Conservation (phyloP, 179 eudicot species). For the Silene noctiflora region DNA sequence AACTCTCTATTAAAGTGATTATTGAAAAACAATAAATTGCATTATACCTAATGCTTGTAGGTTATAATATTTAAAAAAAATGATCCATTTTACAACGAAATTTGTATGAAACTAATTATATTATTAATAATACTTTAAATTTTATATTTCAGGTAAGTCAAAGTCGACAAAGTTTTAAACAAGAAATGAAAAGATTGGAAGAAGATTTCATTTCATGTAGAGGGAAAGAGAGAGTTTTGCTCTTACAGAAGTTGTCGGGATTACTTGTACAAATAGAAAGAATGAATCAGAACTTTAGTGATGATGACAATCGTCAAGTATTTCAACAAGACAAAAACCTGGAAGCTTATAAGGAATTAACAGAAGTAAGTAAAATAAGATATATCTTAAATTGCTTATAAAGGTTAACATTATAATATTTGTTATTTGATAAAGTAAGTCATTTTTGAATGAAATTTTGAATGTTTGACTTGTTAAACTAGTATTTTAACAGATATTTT, state of each 20-base stretch:
- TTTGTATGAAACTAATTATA: not conserved
- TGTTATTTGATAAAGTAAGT: no score
- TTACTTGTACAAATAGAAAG: constrained; percentile 50
- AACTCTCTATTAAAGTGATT: no score
- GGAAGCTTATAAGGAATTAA: constrained; percentile 20
- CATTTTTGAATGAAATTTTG: no score
- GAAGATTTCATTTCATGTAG: constrained; percentile 58
- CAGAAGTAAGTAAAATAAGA: constrained; percentile 42
- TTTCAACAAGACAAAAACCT: constrained; percentile 18
- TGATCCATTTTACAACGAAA: no score
- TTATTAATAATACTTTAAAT: not conserved
- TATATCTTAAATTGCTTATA: no score
- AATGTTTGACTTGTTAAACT: no score
- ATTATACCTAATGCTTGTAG: no score
- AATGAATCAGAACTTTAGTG: constrained; percentile 18
- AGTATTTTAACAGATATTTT: no score
- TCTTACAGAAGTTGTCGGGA: constrained; percentile 60
- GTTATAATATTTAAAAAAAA: no score
- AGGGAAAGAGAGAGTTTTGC: constrained; percentile 65
- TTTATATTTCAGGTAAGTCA: constrained; percentile 41
- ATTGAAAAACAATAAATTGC: no score
- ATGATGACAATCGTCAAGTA: constrained; percentile 15
- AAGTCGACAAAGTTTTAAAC: constrained; percentile 46
- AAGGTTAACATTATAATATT: no score
- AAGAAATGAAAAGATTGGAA: constrained; percentile 53